Conservation (phyloP, 164 flowering plant genomes). For the Tetracentron sinense region DNA sequence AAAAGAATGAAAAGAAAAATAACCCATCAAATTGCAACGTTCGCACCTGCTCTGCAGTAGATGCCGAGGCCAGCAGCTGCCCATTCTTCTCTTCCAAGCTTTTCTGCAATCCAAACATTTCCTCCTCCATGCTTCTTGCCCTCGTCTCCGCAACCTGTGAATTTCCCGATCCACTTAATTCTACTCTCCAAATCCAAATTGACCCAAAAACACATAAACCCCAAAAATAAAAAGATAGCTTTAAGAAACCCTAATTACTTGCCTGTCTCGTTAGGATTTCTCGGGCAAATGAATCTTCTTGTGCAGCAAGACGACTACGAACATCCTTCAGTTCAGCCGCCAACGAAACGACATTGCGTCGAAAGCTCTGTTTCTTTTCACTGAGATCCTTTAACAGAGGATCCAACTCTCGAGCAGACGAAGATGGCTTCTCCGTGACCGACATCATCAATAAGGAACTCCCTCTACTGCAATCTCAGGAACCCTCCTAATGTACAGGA, state of each 20-base stretch:
- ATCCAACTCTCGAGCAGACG: slow-evolving; percentile 40
- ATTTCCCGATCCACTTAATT: background rate
- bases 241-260: slow-evolving; percentile 2
- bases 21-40: background rate
- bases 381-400: slow-evolving; percentile 82
- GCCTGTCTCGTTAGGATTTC: slow-evolving; percentile 81
- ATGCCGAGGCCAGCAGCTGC: slow-evolving; percentile 53
- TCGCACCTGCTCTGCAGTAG: slow-evolving; percentile 59
- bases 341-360: slow-evolving; percentile 67
- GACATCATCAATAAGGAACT: slow-evolving; percentile 19
- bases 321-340: slow-evolving; percentile 90
- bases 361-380: slow-evolving; percentile 76
- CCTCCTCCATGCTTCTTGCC: slow-evolving; percentile 67
- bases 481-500: background rate
- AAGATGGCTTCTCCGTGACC: slow-evolving; percentile 16
- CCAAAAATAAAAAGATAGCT: background rate
- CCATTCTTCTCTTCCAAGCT: slow-evolving; percentile 66
- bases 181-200: background rate
- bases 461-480: background rate
- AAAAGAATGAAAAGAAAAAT: background rate
- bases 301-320: slow-evolving; percentile 58
- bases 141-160: slow-evolving; percentile 61
- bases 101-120: slow-evolving; percentile 50
- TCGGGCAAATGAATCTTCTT: slow-evolving; percentile 59
- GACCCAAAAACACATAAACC: background rate